Evolutionary conservation across 306 rosid species (phyloP).

Genomic region (Sicyos baderoa): DNA sequence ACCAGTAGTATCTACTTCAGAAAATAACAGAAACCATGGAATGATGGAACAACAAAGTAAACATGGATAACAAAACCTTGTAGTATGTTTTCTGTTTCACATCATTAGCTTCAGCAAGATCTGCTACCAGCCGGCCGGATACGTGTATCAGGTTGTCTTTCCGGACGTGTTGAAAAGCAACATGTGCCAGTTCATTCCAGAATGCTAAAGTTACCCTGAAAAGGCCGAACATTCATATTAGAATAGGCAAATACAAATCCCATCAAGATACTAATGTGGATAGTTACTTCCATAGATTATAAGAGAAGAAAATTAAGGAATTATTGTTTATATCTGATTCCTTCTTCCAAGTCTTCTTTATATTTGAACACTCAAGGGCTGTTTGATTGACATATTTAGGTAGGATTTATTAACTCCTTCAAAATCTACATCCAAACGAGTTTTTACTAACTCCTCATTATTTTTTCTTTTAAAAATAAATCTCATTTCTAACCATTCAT

Average conservation of each 20-base stretch:
- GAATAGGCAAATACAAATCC: conserved; percentile 8
- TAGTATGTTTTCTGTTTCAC: conserved; percentile 76
- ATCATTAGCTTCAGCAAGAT: conserved; percentile 52
- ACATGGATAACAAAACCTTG: conserved; percentile 42
- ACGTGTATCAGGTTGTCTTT: conserved; percentile 68
- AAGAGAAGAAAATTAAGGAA: no score
- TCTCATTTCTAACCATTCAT: no score
- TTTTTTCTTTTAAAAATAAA: no score
- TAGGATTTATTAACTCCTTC: no score
- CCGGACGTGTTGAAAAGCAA: conserved; percentile 64
- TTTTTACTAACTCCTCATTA: no score
- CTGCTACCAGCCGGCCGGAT: conserved; percentile 64
- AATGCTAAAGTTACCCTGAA: conserved; percentile 66
- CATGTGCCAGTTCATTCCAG: conserved; percentile 81
- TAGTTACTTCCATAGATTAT: background rate
- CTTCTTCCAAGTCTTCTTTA: background rate
- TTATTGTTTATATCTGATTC: no score
- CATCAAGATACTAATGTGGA: background rate
- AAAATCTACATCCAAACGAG: no score
- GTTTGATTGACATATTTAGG: no score
- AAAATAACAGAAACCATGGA: conserved; percentile 6
- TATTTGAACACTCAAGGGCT: background rate
- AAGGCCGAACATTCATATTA: background rate
- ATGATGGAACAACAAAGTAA: background rate
- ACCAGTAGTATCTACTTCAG: conserved; percentile 13